Evolutionary conservation across 2,329 filamentous ascomycete genomes (phyloP), one percentile per base, ranked within the genome.

Genomic region (Phialophora tarda): DNA sequence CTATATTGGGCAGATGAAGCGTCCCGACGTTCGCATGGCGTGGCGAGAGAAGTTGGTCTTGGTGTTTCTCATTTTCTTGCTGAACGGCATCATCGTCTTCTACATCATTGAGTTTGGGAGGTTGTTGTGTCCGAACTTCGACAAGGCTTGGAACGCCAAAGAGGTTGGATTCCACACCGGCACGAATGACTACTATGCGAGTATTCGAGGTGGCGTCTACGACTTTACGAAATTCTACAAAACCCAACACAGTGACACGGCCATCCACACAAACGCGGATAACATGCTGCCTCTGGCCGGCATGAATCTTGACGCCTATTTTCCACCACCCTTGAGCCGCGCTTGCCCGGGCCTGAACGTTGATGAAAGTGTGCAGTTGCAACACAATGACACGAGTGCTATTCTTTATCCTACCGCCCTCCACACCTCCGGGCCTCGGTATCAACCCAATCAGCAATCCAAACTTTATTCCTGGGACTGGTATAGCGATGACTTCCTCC

Each of bases 41-140:
- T 99, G 95, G 95, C 87, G 95, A 78, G 95, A 99, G 75, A 99
- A 99, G 79, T 59, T 99, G 11, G 90, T 95, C 0, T 82, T 99
- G 11, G 88, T 93, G 55, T 82, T 91, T 65, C 74, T 97, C 60
- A 98, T 99, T 72, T 76, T 91, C 32, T 73, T 99, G 12, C 79
- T 96, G 71, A 99, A 99, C 78, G 92, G 77, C 47, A 75, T 86
- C 30, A 86, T 99, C 68, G 84, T 97, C 65, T 99, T 99, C 81
- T 97, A 92, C 86, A 97, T 99, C 73, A 86, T 97, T 69, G 87
- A 81, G 47, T 95, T 99, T 73, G 93, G 94, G 38, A 87, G 85
- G 63, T 78, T 99, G 1, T 83, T 98, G 2, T 99, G 95, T 76
- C 95, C 95, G 14, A 93, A 97, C 76, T 91, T 87, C 70, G 87